phyloP scores from a whole-genome alignment of 768 basidiomycete species.

The Kwoniella heveanensis region DNA sequence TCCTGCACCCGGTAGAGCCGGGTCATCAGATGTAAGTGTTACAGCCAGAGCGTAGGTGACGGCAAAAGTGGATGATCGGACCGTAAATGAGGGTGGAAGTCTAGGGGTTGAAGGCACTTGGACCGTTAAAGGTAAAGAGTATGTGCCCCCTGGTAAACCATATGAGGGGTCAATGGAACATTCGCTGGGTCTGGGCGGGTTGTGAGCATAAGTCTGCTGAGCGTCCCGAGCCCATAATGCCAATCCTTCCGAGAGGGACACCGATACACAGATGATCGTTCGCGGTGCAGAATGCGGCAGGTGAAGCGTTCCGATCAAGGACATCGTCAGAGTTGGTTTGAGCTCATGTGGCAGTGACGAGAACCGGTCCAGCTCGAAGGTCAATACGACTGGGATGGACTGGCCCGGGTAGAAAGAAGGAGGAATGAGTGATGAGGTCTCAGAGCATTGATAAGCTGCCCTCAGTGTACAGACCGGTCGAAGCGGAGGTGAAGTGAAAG shows the following conservation, averaged over 20 bases:
- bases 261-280: constrained; percentile 52
- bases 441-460: constrained; percentile 38
- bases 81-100: constrained; percentile 44
- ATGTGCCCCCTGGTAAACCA: constrained; percentile 47
- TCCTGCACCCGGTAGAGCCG: constrained; percentile 22
- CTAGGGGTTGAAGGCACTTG: constrained; percentile 48
- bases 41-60: constrained; percentile 49
- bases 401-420: constrained; percentile 52
- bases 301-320: constrained; percentile 46
- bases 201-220: constrained; percentile 25
- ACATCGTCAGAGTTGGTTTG: constrained; percentile 48
- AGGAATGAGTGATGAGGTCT: constrained; percentile 39
- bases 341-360: constrained; percentile 43
- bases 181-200: constrained; percentile 24
- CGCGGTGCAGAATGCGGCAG: constrained; percentile 26
- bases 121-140: constrained; percentile 49
- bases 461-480: constrained; percentile 34
- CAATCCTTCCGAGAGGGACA: constrained; percentile 46
- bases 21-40: constrained; percentile 43
- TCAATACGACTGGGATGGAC: constrained; percentile 47
- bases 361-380: constrained; percentile 38
- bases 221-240: constrained; percentile 49
- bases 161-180: constrained; percentile 27
- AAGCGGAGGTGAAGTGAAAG: constrained; percentile 32
- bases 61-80: constrained; percentile 36